Base-by-base conservation (phyloP, 352 stramenopile species). In the Phytophthora pluvialis region DNA sequence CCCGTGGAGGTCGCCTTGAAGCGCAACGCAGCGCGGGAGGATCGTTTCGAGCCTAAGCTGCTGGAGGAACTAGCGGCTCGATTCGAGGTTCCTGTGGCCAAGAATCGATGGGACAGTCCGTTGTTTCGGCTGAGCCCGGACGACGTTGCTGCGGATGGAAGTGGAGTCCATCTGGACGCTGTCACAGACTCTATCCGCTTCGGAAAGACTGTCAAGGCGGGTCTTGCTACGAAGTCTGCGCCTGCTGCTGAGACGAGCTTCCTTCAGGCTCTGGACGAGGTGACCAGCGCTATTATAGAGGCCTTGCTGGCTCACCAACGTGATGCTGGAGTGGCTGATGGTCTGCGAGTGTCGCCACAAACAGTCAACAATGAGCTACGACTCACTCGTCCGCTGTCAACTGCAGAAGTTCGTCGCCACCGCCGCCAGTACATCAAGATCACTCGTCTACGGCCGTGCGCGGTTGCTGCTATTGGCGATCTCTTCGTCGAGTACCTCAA, bases 51-150 rank as follows among this genome's bases (percentile, higher is more conserved):
- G 26, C 42, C 77, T 1, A 75, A 82, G 26, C 35, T 90, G 76
- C 86, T 98, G 54, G 70, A 95, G 61, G 90, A 91, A 31, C 75
- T 98, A 16, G 85, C 95, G 0, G 59, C 73, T 33, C 80, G 93
- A 28, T 98, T 97, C 67, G 95, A 98, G 77, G 75, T 92, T 25
- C 95, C 95, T 1, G 80, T 94, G 56, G 82, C 87, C n/a, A 91
- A 94, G 69, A 98, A 98, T 71, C 88, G 95, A 52, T 98, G 95
- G 95, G 95, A 98, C 63, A 89, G 86, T 57, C 95, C 95, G 5
- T 60, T 98, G 1, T 91, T 94, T 54, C 80, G 68, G 43, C 46
- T 95, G 36, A 88, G 75, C 38, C 83, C 86, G 1, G 72, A 80
- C 15, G 54, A 69, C 12, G 75, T 89, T 31, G 56, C 46, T 5